Percentiles rank a stretch among this genome's conserved stretches.
Conservation (phyloP, 208 protist species). For the Trypanosomatidae sp. region DNA sequence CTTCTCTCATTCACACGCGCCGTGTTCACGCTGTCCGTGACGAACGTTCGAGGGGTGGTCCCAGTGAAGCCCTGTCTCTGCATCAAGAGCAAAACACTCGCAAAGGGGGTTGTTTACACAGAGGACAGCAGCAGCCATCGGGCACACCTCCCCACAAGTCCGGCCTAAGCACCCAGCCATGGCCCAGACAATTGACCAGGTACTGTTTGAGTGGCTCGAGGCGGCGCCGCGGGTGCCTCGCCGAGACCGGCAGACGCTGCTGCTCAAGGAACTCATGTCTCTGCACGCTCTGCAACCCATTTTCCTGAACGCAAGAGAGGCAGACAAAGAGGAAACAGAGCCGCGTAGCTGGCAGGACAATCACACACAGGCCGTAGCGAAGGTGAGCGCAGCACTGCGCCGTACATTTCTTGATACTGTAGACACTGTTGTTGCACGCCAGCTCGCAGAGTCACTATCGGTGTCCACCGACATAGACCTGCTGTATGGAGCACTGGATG, state of each 20-base stretch:
- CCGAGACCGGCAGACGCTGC: constrained; percentile 22
- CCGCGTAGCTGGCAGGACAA: not conserved
- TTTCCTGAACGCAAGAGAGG: not conserved
- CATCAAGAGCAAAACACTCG: not conserved
- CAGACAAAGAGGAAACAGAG: not conserved
- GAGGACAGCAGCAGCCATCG: not conserved
- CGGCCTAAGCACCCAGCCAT: not conserved
- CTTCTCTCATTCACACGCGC: not conserved
- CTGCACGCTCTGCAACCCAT: constrained; percentile 10
- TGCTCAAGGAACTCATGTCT: constrained; percentile 27
- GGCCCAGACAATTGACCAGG: constrained; percentile 18
- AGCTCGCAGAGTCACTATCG: constrained; percentile 28
- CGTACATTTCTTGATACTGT: constrained; percentile 21
- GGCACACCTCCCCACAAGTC: not conserved
- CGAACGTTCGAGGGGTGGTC: not conserved
- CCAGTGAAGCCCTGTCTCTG: not conserved
- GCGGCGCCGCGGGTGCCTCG: constrained; percentile 18
- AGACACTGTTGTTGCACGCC: constrained; percentile 27
- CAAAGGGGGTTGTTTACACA: not conserved
- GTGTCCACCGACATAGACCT: constrained; percentile 30
- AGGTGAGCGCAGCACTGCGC: constrained; percentile 16
- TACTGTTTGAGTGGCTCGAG: constrained; percentile 26
- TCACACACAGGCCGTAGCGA: constrained; percentile 7
- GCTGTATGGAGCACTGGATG: constrained; percentile 24
- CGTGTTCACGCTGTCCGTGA: not conserved